Conservation (phyloP, 441 rosid species). For the Breynia disticha region DNA sequence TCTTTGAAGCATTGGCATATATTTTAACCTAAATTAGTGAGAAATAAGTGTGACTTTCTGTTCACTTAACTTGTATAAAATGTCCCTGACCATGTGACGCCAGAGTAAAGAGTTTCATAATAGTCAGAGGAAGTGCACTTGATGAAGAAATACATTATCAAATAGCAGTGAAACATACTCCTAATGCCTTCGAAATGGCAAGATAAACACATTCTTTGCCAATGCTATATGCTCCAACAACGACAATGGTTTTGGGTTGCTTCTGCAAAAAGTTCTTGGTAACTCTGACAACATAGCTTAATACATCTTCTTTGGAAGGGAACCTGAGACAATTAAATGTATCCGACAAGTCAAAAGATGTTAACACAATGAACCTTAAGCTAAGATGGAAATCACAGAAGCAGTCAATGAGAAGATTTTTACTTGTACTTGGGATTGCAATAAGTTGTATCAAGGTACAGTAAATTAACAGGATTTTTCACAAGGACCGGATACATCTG, state of each 20-base stretch:
- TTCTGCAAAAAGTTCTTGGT: conserved; percentile 42
- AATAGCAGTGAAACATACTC: conserved; percentile 30
- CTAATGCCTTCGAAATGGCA: conserved; percentile 64
- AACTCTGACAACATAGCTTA: conserved; percentile 45
- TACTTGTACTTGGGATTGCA: conserved; percentile 80
- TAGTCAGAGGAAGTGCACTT: neutral
- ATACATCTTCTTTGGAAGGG: conserved; percentile 66
- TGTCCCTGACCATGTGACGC: no score
- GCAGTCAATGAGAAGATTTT: conserved; percentile 7
- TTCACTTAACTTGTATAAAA: neutral
- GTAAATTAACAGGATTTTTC: conserved; percentile 39
- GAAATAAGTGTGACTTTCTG: neutral
- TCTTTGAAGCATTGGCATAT: conserved; percentile 56
- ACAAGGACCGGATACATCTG: conserved; percentile 44
- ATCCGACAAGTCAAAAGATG: neutral
- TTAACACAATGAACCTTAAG: neutral
- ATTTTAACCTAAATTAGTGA: conserved; percentile 42
- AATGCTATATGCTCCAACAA: conserved; percentile 74
- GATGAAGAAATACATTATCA: neutral
- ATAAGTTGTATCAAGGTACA: conserved; percentile 76
- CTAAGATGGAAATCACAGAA: neutral
- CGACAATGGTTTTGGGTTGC: conserved; percentile 63
- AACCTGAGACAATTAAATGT: conserved; percentile 35
- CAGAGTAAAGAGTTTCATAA: neutral
- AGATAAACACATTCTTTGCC: conserved; percentile 80